Evolutionary conservation across 192 early-diverging fungal genomes (phyloP).

Genomic region (Coemansia biformis): DNA sequence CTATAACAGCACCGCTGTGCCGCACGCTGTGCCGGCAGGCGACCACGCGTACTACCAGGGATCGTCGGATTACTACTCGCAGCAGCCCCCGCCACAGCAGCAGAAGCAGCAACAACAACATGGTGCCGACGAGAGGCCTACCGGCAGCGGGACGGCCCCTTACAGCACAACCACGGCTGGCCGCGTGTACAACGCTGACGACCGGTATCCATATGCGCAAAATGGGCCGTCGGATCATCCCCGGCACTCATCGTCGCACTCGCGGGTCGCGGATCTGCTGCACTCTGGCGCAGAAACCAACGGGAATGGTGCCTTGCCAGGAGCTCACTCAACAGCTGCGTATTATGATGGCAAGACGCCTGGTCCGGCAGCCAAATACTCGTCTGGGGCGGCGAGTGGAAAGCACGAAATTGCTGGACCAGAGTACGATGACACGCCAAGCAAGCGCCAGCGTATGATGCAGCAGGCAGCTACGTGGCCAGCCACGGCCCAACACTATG

Average conservation of each 20-base stretch:
- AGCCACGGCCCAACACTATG: slow-evolving; percentile 2
- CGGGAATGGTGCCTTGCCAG: neutral
- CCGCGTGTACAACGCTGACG: too few relatives aligned
- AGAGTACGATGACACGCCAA: slow-evolving; percentile 18
- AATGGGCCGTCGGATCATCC: slow-evolving; percentile 1
- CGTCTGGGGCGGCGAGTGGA: neutral
- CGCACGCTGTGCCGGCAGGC: neutral
- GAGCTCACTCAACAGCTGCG: neutral
- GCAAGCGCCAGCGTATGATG: slow-evolving; percentile 37
- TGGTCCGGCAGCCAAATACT: neutral
- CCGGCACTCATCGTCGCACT: slow-evolving; percentile 15
- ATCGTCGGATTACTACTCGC: too few relatives aligned
- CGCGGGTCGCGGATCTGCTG: slow-evolving; percentile 14
- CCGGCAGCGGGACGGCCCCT: too few relatives aligned
- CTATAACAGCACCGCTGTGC: neutral
- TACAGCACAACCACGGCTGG: too few relatives aligned
- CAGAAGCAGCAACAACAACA: neutral
- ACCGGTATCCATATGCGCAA: neutral
- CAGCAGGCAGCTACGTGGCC: slow-evolving; percentile 26
- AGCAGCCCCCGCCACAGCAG: too few relatives aligned
- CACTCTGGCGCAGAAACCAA: slow-evolving; percentile 2
- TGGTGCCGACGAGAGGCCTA: too few relatives aligned
- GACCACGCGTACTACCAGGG: slow-evolving; percentile 5
- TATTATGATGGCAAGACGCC: slow-evolving; percentile 20
- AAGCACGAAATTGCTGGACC: slow-evolving; percentile 9